Evolutionary conservation across 163 green algal genomes (phyloP), one percentile per base, ranked within the genome.

Genomic region (Scenedesmus sp.): DNA sequence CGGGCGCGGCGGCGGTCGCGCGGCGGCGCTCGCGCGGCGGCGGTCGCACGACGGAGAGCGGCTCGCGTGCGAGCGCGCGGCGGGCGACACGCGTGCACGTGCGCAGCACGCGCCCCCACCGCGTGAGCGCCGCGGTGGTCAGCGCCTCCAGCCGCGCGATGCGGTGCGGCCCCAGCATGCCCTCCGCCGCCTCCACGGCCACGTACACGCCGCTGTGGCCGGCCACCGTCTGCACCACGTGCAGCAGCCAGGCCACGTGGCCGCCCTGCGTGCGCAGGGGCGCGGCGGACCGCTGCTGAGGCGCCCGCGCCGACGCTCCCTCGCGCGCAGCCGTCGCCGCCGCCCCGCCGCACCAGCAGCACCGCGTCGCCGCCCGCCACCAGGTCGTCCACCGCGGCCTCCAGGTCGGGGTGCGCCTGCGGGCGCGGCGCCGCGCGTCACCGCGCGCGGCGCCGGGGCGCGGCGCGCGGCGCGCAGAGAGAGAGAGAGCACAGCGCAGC

Each of bases 141-240:
- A 81, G 31, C 11, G 3, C 11, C 50, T 81, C 73, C 15, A 81
- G 60, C 24, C 73, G 34, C 1, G 44, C 73, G 15, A 81, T 73
- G n/a, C 50, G 53, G 50, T 81, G 48, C 20, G 60, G 60, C 5
- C 60, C 51, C 31, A 80, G 48, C 60, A 66, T 56, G n/a, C 54
- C 36, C 60, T 81, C 73, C 15, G 45, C 36, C 45, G 62, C 48
- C 34, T 81, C 60, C 6, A 81, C 36, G 3, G 57, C 7, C 3
- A 31, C 45, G 60, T 81, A 81, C 1, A 81, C n/a, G 36, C 36
- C 51, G 5, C 34, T 39, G 31, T 72, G 58, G 34, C 33, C 36
- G 31, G 45, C 48, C 34, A 72, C 72, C 11, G 6, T 22, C 33
- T 63, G 17, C 7, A 81, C 33, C 9, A 24, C 60, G 57, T 73